These are phyloP conservation scores for Kluyveromyces lactis DNA, from an alignment of 805 yeast genomes.

Conservation along the genomic window DNA sequence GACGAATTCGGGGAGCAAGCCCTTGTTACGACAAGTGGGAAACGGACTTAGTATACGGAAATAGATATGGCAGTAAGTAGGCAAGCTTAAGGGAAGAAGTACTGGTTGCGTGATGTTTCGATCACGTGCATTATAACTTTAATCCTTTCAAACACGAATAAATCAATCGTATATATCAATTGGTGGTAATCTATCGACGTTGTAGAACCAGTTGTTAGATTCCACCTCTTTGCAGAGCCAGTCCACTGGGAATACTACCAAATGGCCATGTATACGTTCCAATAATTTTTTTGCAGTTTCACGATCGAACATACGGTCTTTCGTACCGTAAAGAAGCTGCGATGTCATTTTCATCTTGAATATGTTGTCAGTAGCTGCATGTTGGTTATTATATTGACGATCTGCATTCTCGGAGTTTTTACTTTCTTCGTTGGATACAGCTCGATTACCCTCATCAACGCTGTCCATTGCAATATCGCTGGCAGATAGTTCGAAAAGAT, in stretches of 20 bases:
- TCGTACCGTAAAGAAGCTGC: slow-evolving; percentile 24
- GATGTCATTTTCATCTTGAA: slow-evolving; percentile 24
- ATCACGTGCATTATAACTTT: too few species aligned
- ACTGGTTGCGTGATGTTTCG: too few species aligned
- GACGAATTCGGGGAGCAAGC: too few species aligned
- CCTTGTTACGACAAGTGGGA: too few species aligned
- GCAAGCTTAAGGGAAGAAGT: too few species aligned
- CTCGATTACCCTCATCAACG: background rate
- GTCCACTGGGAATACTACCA: slow-evolving; percentile 85
- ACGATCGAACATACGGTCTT: slow-evolving; percentile 53
- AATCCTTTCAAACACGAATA: too few species aligned
- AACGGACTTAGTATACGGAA: too few species aligned
- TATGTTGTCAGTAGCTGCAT: slow-evolving; percentile 6
- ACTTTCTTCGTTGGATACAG: background rate
- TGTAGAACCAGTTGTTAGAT: slow-evolving; percentile 91
- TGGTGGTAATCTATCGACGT: slow-evolving; percentile 89
- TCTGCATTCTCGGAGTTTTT: background rate
- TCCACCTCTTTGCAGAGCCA: slow-evolving; percentile 87
- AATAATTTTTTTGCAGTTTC: slow-evolving; percentile 70
- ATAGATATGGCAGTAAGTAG: too few species aligned
- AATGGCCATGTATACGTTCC: slow-evolving; percentile 69
- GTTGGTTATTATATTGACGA: background rate
- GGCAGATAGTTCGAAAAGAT: slow-evolving; percentile 8
- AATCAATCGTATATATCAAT: slow-evolving; percentile 77
- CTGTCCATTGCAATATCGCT: slow-evolving; percentile 2